phyloP scores from a whole-genome alignment of 2,329 filamentous ascomycete species.

The Phaeomoniella chlamydospora region DNA sequence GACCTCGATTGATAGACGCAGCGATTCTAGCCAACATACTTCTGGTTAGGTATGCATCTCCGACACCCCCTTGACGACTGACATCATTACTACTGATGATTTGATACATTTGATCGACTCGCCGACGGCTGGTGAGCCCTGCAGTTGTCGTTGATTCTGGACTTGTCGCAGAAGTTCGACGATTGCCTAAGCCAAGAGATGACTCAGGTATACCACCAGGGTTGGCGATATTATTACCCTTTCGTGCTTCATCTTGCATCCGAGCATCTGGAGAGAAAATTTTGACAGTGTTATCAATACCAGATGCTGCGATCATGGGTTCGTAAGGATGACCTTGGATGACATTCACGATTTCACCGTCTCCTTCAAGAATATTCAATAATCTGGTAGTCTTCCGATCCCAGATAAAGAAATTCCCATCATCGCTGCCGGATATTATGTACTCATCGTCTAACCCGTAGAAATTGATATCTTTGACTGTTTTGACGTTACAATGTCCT shows the following conservation, averaged over 20 bases:
- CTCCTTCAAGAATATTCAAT: conserved; percentile 51
- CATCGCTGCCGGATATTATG: conserved; percentile 52
- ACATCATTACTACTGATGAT: conserved; percentile 50
- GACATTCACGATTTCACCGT: conserved; percentile 57
- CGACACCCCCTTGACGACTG: conserved; percentile 40
- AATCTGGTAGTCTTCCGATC: conserved; percentile 46
- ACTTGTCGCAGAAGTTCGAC: conserved; percentile 9
- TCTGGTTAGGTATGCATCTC: conserved; percentile 42
- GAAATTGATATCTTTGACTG: conserved; percentile 56
- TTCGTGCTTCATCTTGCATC: conserved; percentile 41
- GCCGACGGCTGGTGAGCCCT: conserved; percentile 40
- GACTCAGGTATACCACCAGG: conserved; percentile 23
- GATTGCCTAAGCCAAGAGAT: conserved; percentile 13
- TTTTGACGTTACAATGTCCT: conserved; percentile 53
- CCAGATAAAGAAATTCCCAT: conserved; percentile 56
- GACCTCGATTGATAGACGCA: conserved; percentile 23
- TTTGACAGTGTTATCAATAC: conserved; percentile 55
- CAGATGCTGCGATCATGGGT: conserved; percentile 49
- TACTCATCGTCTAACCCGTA: conserved; percentile 54
- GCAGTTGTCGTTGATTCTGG: conserved; percentile 10
- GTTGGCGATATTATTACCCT: conserved; percentile 42
- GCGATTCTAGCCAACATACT: conserved; percentile 32
- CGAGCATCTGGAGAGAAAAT: conserved; percentile 49
- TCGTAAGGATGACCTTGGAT: conserved; percentile 55
- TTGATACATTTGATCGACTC: conserved; percentile 44